These are phyloP conservation scores for Erodium trifolium DNA, from an alignment of 441 rosid genomes.

Conservation along the genomic window DNA sequence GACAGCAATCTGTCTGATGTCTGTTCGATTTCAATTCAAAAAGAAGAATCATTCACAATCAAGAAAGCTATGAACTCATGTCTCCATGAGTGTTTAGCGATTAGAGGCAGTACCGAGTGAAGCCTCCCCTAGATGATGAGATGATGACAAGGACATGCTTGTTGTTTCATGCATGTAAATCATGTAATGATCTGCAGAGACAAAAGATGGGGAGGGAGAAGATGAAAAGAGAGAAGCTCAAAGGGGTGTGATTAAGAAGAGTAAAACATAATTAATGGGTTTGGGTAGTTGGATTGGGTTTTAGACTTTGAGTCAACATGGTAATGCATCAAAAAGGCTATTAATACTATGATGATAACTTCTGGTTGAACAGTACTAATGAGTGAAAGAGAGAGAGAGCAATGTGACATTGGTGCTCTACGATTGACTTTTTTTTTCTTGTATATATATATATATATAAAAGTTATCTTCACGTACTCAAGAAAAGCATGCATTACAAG, in stretches of 20 bases:
- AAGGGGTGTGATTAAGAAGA: neutral
- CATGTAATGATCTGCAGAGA: neutral
- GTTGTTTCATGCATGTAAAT: neutral
- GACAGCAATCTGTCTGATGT: neutral
- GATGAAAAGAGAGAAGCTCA: neutral
- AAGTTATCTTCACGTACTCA: neutral
- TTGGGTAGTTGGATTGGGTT: neutral
- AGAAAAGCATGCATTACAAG: slow-evolving; percentile 32
- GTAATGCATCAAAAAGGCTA: slow-evolving; percentile 28
- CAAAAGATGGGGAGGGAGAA: neutral
- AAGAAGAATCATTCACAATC: neutral
- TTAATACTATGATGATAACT: neutral
- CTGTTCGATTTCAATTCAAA: neutral
- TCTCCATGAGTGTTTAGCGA: neutral
- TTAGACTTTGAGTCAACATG: slow-evolving; percentile 36
- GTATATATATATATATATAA: too few species aligned
- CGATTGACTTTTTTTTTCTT: slow-evolving; percentile 22
- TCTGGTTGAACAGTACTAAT: neutral
- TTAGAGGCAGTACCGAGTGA: neutral
- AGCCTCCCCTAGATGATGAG: neutral
- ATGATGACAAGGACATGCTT: neutral
- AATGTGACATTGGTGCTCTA: slow-evolving; percentile 27
- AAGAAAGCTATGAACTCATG: neutral
- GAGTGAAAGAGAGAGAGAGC: neutral
- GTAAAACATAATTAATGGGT: neutral